Conservation (phyloP, 176 grass and related monocot genomes). For the Carex littledalei region DNA sequence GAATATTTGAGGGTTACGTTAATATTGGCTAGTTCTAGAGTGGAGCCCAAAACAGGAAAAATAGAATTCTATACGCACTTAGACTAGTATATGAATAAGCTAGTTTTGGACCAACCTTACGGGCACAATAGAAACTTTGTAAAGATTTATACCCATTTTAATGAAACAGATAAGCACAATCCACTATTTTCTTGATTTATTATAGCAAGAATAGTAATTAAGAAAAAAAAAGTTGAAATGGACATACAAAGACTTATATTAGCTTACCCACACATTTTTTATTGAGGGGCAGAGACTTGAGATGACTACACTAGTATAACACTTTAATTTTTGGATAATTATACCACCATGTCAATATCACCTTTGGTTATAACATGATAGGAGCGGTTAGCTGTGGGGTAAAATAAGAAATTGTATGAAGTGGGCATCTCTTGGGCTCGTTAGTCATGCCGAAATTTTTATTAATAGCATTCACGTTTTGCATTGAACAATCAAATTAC, state of each 20-base stretch:
- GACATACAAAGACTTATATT: not conserved
- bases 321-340: not conserved
- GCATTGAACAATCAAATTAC: too few species aligned
- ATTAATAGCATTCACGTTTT: too few species aligned
- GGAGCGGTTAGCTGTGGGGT: not conserved
- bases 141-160: too few species aligned
- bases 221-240: not conserved
- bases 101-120: too few species aligned
- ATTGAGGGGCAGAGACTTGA: not conserved
- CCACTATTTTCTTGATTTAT: not conserved
- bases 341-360: not conserved
- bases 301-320: not conserved
- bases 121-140: too few species aligned
- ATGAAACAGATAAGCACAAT: too few species aligned
- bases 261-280: not conserved
- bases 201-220: not conserved
- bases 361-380: not conserved
- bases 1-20: too few species aligned
- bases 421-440: conserved; percentile 34
- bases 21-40: too few species aligned
- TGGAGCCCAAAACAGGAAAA: too few species aligned
- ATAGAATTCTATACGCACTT: too few species aligned
- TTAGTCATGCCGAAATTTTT: not conserved
- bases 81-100: too few species aligned
- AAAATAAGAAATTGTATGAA: conserved; percentile 22